A percentile compares a stretch with the other conserved stretches of the same genome.
Conservation (phyloP, 75 land plant species). For the Pseudotsuga menziesii region DNA sequence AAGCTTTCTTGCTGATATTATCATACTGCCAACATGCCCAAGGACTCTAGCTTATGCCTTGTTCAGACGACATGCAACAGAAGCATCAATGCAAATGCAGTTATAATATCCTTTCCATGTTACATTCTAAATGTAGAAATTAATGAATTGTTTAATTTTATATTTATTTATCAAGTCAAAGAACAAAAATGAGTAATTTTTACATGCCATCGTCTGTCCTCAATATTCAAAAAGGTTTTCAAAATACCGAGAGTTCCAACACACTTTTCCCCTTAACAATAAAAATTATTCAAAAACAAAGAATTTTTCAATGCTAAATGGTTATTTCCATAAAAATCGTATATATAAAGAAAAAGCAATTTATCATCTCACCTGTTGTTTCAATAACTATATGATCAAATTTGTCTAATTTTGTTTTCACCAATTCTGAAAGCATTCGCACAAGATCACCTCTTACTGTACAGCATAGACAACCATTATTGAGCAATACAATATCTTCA, state of each 20-base stretch:
- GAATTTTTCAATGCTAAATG: not conserved
- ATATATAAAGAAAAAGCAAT: conserved; percentile 1
- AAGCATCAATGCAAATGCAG: not conserved
- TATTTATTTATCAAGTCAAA: not conserved
- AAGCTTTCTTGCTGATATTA: no score
- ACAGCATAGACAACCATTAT: conserved; percentile 99
- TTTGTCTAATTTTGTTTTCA: conserved; percentile 70
- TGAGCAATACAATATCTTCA: conserved; percentile 97
- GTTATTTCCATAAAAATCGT: not conserved
- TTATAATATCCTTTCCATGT: not conserved
- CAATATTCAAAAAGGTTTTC: not conserved
- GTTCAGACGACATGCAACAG: no score
- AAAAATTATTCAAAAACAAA: not conserved
- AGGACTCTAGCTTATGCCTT: no score
- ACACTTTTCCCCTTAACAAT: not conserved
- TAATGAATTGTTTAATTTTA: not conserved
- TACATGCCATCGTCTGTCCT: not conserved
- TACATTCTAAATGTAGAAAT: not conserved
- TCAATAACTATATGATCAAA: conserved; percentile 98
- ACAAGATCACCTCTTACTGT: conserved; percentile 99
- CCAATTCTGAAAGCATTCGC: conserved; percentile 83
- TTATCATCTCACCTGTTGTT: conserved; percentile 68
- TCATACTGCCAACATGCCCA: no score
- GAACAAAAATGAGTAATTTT: not conserved
- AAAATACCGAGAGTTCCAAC: not conserved